Conservation (phyloP, 164 flowering plant genomes). For the Cinnamomum micranthum region DNA sequence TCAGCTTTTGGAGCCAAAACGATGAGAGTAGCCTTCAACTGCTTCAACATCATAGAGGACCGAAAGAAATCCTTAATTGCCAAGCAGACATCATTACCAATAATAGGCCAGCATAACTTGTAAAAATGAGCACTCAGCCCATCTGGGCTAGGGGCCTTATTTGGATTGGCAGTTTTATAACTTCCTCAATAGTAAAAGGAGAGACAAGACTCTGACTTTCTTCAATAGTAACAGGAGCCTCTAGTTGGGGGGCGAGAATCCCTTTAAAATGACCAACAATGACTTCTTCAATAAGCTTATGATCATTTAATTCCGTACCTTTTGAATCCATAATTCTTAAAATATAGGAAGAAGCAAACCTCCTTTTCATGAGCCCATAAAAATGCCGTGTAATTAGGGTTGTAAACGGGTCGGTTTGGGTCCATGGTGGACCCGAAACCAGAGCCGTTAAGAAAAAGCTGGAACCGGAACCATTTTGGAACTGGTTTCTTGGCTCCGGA, state of each 20-base stretch:
- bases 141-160: not conserved
- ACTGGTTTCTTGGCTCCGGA: too few species aligned
- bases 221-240: not conserved
- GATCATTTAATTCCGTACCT: not conserved
- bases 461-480: too few species aligned
- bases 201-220: not conserved
- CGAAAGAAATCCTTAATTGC: not conserved
- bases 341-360: not conserved
- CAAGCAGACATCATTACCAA: not conserved
- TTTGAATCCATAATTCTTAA: not conserved
- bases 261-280: not conserved
- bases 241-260: not conserved
- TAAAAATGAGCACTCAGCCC: not conserved
- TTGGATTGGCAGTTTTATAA: not conserved
- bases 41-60: not conserved
- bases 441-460: too few species aligned
- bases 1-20: not conserved
- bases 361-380: not conserved
- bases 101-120: not conserved
- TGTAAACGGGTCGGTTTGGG: too few species aligned
- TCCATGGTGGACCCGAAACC: too few species aligned
- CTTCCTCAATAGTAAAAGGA: not conserved
- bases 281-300: not conserved
- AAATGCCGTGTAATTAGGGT: too few species aligned
- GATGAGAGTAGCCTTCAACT: not conserved